Evolutionary conservation across 768 basidiomycete species (phyloP).

Genomic region (Coprinopsis strossmayeri): DNA sequence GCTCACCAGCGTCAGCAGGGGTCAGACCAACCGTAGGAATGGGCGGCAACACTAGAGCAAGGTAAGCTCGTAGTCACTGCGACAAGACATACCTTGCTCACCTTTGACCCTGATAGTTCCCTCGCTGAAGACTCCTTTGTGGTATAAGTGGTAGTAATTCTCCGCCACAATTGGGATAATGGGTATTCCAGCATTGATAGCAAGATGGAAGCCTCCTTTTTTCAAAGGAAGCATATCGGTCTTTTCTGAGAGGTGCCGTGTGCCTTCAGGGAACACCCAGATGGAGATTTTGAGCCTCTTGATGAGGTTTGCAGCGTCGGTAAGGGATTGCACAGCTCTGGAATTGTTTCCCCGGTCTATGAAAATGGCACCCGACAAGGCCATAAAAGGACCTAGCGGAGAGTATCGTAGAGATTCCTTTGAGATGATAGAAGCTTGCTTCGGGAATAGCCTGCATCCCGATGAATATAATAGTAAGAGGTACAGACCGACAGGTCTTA

Average conservation of each 20-base stretch:
- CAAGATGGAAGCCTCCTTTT: constrained; percentile 97
- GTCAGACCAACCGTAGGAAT: constrained; percentile 71
- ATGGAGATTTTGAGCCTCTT: constrained; percentile 63
- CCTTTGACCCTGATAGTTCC: constrained; percentile 82
- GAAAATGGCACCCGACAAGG: constrained; percentile 84
- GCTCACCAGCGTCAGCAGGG: constrained; percentile 57
- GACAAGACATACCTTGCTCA: constrained; percentile 26
- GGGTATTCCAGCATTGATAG: constrained; percentile 84
- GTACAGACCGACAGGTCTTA: constrained; percentile 27
- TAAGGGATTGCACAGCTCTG: constrained; percentile 68
- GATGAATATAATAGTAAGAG: not conserved
- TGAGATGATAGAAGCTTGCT: constrained; percentile 80
- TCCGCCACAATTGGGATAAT: constrained; percentile 89
- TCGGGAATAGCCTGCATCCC: constrained; percentile 66
- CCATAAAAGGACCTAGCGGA: constrained; percentile 91
- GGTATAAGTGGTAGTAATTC: constrained; percentile 89
- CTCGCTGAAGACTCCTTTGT: constrained; percentile 63
- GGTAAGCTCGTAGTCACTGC: not conserved
- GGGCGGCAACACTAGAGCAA: constrained; percentile 76
- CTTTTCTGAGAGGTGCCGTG: constrained; percentile 62
- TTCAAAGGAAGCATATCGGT: constrained; percentile 83
- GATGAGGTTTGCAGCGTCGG: constrained; percentile 74
- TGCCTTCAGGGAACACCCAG: constrained; percentile 97
- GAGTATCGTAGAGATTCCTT: constrained; percentile 85
- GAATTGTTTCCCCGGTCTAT: constrained; percentile 80